Evolutionary conservation across 306 rosid genomes (phyloP), one percentile per base, ranked within the genome.

Genomic region (Chamaecrista fasciculata): DNA sequence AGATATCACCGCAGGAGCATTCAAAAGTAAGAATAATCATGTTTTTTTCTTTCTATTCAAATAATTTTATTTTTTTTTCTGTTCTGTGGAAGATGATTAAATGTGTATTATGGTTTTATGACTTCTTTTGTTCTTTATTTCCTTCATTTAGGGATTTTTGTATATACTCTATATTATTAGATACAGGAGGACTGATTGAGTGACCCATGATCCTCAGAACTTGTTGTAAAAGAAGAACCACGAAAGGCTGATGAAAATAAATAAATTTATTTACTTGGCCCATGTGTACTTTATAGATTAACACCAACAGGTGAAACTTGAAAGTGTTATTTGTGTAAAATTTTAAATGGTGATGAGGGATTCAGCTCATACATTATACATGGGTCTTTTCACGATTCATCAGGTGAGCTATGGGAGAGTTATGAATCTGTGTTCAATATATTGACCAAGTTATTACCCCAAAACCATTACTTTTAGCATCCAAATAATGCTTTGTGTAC

Each of bases 11-110:
- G 81, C 81, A 8, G 80, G 71, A 51, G 83, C 82, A 62, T 80
- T 91, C 77, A 91, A 87, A 81, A 83, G 97, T 91, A 68, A n/a
- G 85, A 37, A 55, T 18, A 46, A 48, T 7, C 25, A 21, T 23
- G 3, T 25, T 1, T 5, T 26, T 7, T 0, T 8, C 26, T 6
- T n/a, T n/a, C n/a, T n/a, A n/a, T n/a, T n/a, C n/a, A n/a, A n/a
- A n/a, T n/a, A n/a, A n/a, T n/a, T n/a, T n/a, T n/a, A n/a, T n/a
- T 18, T 58, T 7, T 33, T 58, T 58, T 21, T 31, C 43, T 29
- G n/a, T 8, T 29, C 12, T 33, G 20, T 18, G 31, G 8, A 8
- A n/a, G n/a, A n/a, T n/a, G n/a, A n/a, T n/a, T n/a, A n/a, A n/a
- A n/a, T n/a, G n/a, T n/a, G n/a, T n/a, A n/a, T 37, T 10, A 23